These are phyloP conservation scores for Populus hybrid DNA, from an alignment of 441 rosid species.

Conservation along the genomic window DNA sequence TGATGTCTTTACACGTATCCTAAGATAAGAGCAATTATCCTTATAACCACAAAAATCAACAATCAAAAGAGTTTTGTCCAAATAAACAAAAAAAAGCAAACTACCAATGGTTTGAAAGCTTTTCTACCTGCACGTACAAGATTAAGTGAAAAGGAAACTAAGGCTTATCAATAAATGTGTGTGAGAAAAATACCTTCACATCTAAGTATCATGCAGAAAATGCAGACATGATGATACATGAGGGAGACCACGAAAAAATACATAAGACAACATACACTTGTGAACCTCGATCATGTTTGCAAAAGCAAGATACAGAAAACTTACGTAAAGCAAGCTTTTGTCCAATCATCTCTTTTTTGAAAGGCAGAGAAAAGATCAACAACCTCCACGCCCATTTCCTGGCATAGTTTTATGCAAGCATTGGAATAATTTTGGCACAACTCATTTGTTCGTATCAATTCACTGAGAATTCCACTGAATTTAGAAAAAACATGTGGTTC, in stretches of 20 bases:
- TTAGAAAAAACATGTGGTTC: neutral
- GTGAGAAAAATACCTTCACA: neutral
- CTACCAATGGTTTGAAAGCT: neutral
- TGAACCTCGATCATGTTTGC: neutral
- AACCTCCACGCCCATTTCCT: conserved; percentile 63
- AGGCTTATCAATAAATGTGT: neutral
- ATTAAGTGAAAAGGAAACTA: neutral
- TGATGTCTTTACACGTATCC: neutral
- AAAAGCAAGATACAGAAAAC: conserved; percentile 18
- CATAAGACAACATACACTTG: neutral
- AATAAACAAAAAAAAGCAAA: neutral
- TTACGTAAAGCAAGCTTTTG: conserved; percentile 64
- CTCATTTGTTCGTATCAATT: conserved; percentile 76
- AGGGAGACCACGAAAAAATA: neutral
- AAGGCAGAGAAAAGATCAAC: conserved; percentile 71
- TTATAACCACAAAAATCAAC: neutral
- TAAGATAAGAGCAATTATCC: neutral
- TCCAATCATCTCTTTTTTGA: conserved; percentile 66
- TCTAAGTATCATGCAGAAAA: neutral
- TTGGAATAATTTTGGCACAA: conserved; percentile 68
- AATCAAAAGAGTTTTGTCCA: neutral
- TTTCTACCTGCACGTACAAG: neutral
- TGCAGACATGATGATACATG: neutral
- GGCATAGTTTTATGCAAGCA: conserved; percentile 73
- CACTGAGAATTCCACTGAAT: conserved; percentile 52